phyloP scores from a whole-genome alignment of 768 basidiomycete species.

The Leccinum boreale region DNA sequence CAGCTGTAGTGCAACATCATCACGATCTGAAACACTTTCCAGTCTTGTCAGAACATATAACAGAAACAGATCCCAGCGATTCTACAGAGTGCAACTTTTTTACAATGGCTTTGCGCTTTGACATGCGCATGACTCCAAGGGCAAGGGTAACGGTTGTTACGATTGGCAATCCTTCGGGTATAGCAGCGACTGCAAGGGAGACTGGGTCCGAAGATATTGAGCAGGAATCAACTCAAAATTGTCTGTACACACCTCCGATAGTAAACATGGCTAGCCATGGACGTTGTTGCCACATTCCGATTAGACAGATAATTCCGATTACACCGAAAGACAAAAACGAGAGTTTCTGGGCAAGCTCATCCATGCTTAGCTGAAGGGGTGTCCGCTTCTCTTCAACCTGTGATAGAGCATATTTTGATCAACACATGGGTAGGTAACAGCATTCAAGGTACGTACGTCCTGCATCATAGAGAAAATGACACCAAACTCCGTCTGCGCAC shows the following conservation, averaged over 20 bases:
- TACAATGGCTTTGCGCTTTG: constrained; percentile 92
- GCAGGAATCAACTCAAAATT: neutral
- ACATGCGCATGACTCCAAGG: constrained; percentile 90
- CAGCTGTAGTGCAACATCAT: neutral
- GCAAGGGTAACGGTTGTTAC: constrained; percentile 97
- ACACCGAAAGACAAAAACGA: constrained; percentile 90
- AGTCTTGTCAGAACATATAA: constrained; percentile 97
- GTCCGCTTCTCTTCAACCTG: constrained; percentile 86
- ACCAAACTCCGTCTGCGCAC: constrained; percentile 89
- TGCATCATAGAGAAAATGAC: constrained; percentile 99
- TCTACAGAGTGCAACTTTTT: constrained; percentile 97
- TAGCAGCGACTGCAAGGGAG: constrained; percentile 96
- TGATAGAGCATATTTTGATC: neutral
- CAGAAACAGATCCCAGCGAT: constrained; percentile 90
- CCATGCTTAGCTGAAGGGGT: constrained; percentile 91
- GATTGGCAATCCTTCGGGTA: constrained; percentile 94
- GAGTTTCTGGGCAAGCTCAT: constrained; percentile 90
- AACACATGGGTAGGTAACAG: neutral
- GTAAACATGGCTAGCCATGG: constrained; percentile 99
- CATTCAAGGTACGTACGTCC: constrained; percentile 52
- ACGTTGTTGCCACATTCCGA: constrained; percentile 81
- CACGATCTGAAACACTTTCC: constrained; percentile 40
- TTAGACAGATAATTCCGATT: constrained; percentile 89
- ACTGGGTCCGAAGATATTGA: constrained; percentile 46
- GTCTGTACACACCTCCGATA: constrained; percentile 73